These are phyloP conservation scores for Glaciozyma antarctica DNA, from an alignment of 768 basidiomycete species.

Conservation along the genomic window DNA sequence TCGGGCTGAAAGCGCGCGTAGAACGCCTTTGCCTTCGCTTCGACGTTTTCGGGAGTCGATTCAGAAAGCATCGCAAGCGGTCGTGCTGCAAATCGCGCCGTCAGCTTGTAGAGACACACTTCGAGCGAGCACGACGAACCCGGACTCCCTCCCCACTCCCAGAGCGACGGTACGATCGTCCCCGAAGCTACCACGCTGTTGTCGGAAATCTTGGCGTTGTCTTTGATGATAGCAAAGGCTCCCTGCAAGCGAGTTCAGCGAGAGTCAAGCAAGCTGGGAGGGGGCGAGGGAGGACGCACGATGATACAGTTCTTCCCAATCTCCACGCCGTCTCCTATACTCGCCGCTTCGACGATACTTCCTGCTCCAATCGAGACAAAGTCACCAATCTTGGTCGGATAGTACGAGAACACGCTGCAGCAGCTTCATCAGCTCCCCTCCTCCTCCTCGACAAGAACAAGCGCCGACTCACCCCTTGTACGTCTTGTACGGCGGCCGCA, in stretches of 20 bases:
- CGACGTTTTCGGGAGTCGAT: conserved; percentile 84
- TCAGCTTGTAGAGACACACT: neutral
- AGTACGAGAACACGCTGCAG: conserved; percentile 53
- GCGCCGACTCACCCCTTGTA: conserved; percentile 41
- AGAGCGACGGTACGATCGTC: conserved; percentile 80
- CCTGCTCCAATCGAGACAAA: conserved; percentile 88
- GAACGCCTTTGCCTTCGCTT: conserved; percentile 71
- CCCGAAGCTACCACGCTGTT: conserved; percentile 82
- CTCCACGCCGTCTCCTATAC: conserved; percentile 84
- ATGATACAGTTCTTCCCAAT: conserved; percentile 95
- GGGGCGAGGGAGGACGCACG: conserved; percentile 46
- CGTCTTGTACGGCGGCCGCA: conserved; percentile 47
- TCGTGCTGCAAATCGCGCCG: conserved; percentile 48
- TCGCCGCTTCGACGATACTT: conserved; percentile 83
- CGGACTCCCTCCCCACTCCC: conserved; percentile 79
- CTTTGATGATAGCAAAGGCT: conserved; percentile 92
- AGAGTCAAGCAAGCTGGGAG: neutral
- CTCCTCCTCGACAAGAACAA: neutral
- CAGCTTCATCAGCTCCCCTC: neutral
- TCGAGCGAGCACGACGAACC: conserved; percentile 46
- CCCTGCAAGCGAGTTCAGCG: conserved; percentile 50
- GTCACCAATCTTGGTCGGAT: conserved; percentile 94
- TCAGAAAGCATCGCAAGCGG: conserved; percentile 80
- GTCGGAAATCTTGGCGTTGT: conserved; percentile 82
- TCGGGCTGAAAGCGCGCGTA: conserved; percentile 70